Evolutionary conservation across 441 rosid genomes (phyloP), one percentile per base, ranked within the genome.

Genomic region (Lepidium campestre): DNA sequence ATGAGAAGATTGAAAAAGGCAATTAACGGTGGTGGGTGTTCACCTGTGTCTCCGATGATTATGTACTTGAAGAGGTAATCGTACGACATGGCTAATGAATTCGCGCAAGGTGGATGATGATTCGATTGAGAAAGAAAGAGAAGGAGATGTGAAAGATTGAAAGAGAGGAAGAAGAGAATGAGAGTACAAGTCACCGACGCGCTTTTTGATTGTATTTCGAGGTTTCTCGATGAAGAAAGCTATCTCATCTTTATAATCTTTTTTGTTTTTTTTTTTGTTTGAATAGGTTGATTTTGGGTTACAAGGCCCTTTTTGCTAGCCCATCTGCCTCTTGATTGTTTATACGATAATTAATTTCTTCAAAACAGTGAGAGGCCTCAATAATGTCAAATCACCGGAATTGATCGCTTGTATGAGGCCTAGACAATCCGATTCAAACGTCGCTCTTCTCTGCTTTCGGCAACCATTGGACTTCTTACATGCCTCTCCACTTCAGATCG

Each of bases 21-120:
- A 5, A 22, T 19, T 13, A 34, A 41, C 48, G 70, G 48, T 39
- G 34, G 22, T 39, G 29, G 35, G 13, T 13, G 42, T 36, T 44
- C 29, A 87, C 93, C 90, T 39, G 93, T 85, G 79, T 87, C 93
- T 9, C 93, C 90, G 78, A 87, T 87, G 90, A 85, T 87, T 39
- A 87, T 85, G 87, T 85, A 87, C 83, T 87, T 87, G 84, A 87
- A 85, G 75, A 87, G 90, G 46, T 87, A 87, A 74, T 87, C 93
- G 84, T 85, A 87, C 15, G 90, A 85, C 90, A 87, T 85, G 71
- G 57, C 57, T 70, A 55, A 49, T 32, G 75, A 64, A 56, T 39
- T 34, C 1, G 57, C 11, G 20, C 10, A 6, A 47, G 17, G 25
- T 14, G 0, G 65, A 39, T 29, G 58, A n/a, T 8, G 35, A 45